Conservation (phyloP, 1,284 basidiomycete genomes). For the Farysia itapuensis region DNA sequence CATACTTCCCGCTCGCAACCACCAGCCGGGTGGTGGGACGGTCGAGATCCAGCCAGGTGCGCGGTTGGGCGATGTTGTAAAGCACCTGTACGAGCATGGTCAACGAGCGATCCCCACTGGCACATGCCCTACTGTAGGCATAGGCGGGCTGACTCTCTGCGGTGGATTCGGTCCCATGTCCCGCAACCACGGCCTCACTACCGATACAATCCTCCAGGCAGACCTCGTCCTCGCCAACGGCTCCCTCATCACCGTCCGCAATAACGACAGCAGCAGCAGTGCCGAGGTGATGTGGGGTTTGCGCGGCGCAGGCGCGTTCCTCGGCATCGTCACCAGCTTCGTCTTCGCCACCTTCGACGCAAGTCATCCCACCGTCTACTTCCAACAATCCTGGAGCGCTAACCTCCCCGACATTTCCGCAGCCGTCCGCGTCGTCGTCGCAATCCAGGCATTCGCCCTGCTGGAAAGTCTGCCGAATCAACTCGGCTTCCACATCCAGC, state of each 20-base stretch:
- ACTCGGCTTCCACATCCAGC: conserved; percentile 47
- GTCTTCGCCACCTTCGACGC: conserved; percentile 50
- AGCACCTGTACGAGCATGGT: conserved; percentile 50
- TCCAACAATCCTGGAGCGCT: conserved; percentile 41
- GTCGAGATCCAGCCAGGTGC: conserved; percentile 54
- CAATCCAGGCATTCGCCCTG: conserved; percentile 31
- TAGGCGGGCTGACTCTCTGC: conserved; percentile 57
- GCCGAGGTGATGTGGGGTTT: conserved; percentile 57
- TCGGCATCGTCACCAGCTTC: conserved; percentile 57
- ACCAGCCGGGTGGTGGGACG: conserved; percentile 16
- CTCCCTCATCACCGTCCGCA: conserved; percentile 35
- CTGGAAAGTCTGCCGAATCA: conserved; percentile 16
- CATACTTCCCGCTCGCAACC: too few species aligned
- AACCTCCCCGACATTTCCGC: conserved; percentile 12
- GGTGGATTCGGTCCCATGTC: conserved; percentile 56
- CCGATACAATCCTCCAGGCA: conserved; percentile 54
- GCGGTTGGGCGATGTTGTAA: conserved; percentile 59
- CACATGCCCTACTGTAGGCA: conserved; percentile 58
- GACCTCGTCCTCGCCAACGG: conserved; percentile 60
- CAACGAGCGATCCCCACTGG: conserved; percentile 57
- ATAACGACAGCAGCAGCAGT: too few species aligned
- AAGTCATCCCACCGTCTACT: conserved; percentile 15
- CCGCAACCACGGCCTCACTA: conserved; percentile 56
- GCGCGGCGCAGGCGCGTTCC: conserved; percentile 57
- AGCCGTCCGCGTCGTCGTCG: conserved; percentile 20